phyloP scores from a whole-genome alignment of 345 rosid species.

The Corchorus capsularis region DNA sequence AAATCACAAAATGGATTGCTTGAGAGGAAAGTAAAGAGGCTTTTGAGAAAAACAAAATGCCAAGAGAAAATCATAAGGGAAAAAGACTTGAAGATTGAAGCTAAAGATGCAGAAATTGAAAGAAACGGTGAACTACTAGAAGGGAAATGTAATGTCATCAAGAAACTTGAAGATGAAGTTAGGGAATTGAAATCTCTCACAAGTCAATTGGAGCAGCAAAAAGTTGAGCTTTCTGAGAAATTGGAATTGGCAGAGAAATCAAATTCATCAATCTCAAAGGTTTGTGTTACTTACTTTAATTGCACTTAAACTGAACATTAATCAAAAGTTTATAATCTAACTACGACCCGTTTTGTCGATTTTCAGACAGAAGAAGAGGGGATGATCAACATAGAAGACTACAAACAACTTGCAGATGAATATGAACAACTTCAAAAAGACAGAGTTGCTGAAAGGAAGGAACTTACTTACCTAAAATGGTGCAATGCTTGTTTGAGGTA shows the following conservation, averaged over 20 bases:
- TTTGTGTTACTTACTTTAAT: no score
- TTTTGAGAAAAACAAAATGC: constrained; percentile 39
- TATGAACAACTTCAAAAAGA: constrained; percentile 48
- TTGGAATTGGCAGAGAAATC: constrained; percentile 31
- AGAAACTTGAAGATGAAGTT: constrained; percentile 47
- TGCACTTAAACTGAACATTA: background rate
- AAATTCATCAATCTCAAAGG: constrained; percentile 43
- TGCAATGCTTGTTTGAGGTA: constrained; percentile 76
- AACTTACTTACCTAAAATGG: constrained; percentile 65
- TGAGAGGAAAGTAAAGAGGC: constrained; percentile 50
- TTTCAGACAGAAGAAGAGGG: constrained; percentile 41
- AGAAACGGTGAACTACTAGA: constrained; percentile 34
- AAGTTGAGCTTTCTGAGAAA: constrained; percentile 33
- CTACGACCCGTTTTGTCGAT: background rate
- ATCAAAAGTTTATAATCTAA: background rate
- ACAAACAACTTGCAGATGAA: constrained; percentile 43
- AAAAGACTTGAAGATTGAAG: constrained; percentile 35
- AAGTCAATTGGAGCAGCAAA: constrained; percentile 44
- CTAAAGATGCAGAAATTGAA: constrained; percentile 40
- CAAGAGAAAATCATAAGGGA: constrained; percentile 36
- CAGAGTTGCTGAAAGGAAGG: constrained; percentile 45
- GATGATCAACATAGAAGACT: constrained; percentile 34
- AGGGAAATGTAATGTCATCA: constrained; percentile 26
- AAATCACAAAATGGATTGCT: constrained; percentile 49
- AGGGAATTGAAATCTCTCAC: constrained; percentile 30